Percentiles rank a stretch among this genome's conserved stretches.
Evolutionary conservation across 495 filamentous ascomycete species (phyloP).

Genomic region (Neurospora tetrasperma): DNA sequence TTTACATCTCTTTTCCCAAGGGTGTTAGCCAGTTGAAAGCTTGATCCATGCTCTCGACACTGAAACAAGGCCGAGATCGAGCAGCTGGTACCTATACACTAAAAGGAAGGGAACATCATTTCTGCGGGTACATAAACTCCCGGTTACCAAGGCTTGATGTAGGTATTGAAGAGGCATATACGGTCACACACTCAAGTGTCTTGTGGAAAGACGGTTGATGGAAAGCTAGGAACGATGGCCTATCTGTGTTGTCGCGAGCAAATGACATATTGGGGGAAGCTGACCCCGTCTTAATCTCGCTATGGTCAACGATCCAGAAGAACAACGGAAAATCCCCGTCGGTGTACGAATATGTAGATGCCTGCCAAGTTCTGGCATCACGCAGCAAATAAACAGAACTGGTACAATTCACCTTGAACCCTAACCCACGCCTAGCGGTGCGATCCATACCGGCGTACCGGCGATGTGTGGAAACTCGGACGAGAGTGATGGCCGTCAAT

Average conservation of each 20-base stretch:
- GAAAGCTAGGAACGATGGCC: no score
- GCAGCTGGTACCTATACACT: neutral
- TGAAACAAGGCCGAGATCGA: neutral
- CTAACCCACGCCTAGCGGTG: neutral
- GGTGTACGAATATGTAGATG: no score
- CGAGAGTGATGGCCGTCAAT: neutral
- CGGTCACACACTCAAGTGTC: no score
- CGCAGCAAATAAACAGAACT: neutral
- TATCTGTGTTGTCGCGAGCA: no score
- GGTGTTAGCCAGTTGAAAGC: no score
- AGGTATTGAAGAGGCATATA: neutral
- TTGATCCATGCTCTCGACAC: neutral
- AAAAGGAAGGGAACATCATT: neutral
- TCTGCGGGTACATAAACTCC: neutral
- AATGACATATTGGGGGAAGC: no score
- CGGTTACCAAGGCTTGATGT: neutral
- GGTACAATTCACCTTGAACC: neutral
- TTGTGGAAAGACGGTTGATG: no score
- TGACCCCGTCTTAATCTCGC: no score
- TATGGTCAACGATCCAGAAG: no score
- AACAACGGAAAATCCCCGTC: no score
- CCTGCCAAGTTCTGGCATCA: no score
- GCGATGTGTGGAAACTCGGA: neutral
- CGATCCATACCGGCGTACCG: no score
- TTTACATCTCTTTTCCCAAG: neutral